Evolutionary conservation across 2,329 filamentous ascomycete genomes (phyloP), one percentile per base, ranked within the genome.

Genomic region (Stagonosporopsis cucurbitacearum): DNA sequence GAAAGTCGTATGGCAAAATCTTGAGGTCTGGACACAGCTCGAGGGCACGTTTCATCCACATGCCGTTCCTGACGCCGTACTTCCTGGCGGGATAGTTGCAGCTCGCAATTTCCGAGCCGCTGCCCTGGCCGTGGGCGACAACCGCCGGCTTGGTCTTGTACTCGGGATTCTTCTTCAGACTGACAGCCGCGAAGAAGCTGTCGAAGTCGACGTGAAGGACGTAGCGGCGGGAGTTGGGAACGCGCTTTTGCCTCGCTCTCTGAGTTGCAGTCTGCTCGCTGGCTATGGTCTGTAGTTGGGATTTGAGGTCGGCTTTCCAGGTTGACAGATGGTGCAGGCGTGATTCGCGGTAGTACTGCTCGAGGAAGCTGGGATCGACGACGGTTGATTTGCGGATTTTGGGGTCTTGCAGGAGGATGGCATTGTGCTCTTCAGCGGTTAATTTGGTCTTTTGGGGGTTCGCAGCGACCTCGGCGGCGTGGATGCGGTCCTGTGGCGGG

Each of bases 181-280:
- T 97, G 0, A 99, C 91, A 0, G 96, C 91, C 56, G 93, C 96
- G 75, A 99, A 99, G 78, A 99, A 99, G 75, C 92, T 95, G 77
- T 99, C 96, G 73, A 99, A 99, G 71, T 99, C 95, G 26, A 99
- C 92, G 68, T 99, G 95, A 70, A 99, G 85, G 49, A 99, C 84
- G 67, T 98, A 99, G 46, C 90, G 81, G 57, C 93, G 83, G 3
- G 87, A 78, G 0, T 88, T 90, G 12, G 84, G 80, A 23, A 82
- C 81, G 37, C 82, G 81, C 66, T 87, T 83, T 54, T 79, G 79
- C 80, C 63, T 79, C 6, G 60, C 72, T 65, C 71, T 82, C 63
- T 84, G 81, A 8, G 80, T 81, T 28, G 68, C 81, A 50, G 57
- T 80, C 68, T 88, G 91, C 64, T 96, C 89, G 1, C 85, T 84